A percentile compares a stretch with the other conserved stretches of the same genome.
These are phyloP conservation scores for Sporothrix mexicana DNA, from an alignment of 2,329 filamentous ascomycete genomes.

Conservation along the genomic window DNA sequence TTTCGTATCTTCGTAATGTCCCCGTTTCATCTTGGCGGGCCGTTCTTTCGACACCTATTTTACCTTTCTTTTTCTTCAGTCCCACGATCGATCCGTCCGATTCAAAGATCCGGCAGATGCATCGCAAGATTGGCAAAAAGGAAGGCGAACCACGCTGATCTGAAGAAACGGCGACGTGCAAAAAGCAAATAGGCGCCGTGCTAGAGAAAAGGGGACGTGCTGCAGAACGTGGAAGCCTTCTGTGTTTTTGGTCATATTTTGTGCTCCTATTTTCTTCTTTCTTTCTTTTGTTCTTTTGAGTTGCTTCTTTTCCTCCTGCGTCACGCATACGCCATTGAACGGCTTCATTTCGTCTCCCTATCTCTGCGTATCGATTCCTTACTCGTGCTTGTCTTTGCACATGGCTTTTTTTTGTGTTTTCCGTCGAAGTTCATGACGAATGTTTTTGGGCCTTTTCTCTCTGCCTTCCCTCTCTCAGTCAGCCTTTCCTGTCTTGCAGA, in stretches of 20 bases:
- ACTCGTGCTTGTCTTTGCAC: background rate
- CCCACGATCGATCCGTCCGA: slow-evolving; percentile 18
- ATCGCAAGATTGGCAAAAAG: background rate
- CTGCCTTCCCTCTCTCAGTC: background rate
- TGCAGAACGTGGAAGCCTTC: background rate
- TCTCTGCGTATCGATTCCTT: background rate
- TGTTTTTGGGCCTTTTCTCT: background rate
- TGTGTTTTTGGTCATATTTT: background rate
- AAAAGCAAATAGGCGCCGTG: slow-evolving; percentile 5
- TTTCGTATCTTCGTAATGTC: background rate
- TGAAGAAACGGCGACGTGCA: background rate
- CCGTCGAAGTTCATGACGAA: background rate
- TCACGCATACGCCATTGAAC: slow-evolving; percentile 7
- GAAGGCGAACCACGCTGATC: background rate
- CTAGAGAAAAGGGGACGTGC: background rate
- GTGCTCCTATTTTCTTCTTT: too few species aligned
- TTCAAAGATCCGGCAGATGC: background rate
- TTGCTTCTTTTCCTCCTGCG: background rate
- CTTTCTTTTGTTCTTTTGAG: background rate
- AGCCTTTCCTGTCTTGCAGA: background rate
- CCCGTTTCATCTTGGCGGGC: background rate
- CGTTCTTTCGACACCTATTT: background rate
- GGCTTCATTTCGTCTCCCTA: slow-evolving; percentile 20
- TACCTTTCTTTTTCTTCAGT: background rate
- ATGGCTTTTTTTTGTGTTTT: background rate